Evolutionary conservation across 805 yeast genomes (phyloP), one percentile per base, ranked within the genome.

Genomic region (Ogataea minuta): DNA sequence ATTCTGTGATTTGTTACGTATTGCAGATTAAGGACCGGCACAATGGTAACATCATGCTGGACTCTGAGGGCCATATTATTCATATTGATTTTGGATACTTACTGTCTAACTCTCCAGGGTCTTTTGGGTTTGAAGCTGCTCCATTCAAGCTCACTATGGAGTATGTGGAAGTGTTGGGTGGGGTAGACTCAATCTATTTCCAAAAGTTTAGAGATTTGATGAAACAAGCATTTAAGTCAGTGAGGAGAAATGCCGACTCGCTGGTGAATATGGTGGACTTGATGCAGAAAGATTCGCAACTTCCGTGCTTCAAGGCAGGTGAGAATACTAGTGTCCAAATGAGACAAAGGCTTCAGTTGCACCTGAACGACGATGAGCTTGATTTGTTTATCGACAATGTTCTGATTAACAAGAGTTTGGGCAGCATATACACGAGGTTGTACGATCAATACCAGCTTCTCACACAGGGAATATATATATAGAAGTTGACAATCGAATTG

Each of bases 31-130:
- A 93, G 60, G 99, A 93, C 62, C 77, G 99, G 50, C 99, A 91
- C 59, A 91, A 91, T 58, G 99, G 99, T 56, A 93, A 93, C 60
- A 90, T 93, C 43, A 91, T 93, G 99, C 69, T 91, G 27, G 99
- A 93, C 57, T 80, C 83, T 43, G 95, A 91, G 44, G 99, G 99
- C 0, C 99, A 93, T 57, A 84, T 93, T 9, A 80, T 91, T 31
- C 95, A 87, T 61, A 93, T 93, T 52, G 99, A 93, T 64, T 93
- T 93, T 67, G 99, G 99, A 0, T 91, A 88, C 60, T 64, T 91
- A 59, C 69, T 91, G 3, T 87, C 96, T 0, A 91, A 93, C 57
- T 83, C 97, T 0, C 99, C 99, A 0, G 99, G 99, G 3, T 84
- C 95, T 34, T 89, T 93, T 40, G 96, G 97, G 0, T 90, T 93